Base-by-base conservation (phyloP, 2,329 filamentous ascomycete species). In the Pseudogymnoascus sp. region DNA sequence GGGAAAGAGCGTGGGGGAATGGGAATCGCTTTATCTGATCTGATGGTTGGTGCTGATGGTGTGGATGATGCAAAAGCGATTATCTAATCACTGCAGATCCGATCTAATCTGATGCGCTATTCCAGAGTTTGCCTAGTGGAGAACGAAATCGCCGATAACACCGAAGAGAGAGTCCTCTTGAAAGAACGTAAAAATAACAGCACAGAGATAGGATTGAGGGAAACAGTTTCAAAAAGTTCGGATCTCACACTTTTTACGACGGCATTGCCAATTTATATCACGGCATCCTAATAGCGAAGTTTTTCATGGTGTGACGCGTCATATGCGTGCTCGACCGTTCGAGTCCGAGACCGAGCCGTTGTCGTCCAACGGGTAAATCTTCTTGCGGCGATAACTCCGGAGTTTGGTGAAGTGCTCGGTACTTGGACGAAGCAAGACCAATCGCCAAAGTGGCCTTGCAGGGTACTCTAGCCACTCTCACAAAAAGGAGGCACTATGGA, bases 51-150 rank as follows among this genome's bases (percentile, higher is more conserved):
- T 21, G 21, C 21, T 21, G 27, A 55, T 55, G 48, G 15, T 29
- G n/a, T 5, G 8, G 41, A n/a, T 27, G 41, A 21, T 13, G 48
- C 9, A 55, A 29, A 33, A 33, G 9, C 2, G 48, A 55, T 55
- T 55, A 55, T 55, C 48, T 55, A 55, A 55, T 55, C 48, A 33
- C 27, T 9, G 48, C 13, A 10, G 29, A 33, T 55, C 29, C 48
- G 13, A 55, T 55, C 48, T 55, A 55, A 55, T 55, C 48, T 55
- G 48, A 55, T 55, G 48, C 48, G 21, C 48, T 55, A 33, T 33
- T 33, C 48, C 29, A 2, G 29, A 55, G 48, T 55, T 55, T 55
- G 48, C 5, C 15, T 33, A 55, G 48, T 55, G 31, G 33, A 31
- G 27, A 31, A 51, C 44, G 27, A 51, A 51, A 15, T 51, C 44